A percentile compares a stretch with the other conserved stretches of the same genome.
These are phyloP conservation scores for Trichoderma citrinoviride DNA, from an alignment of 2,329 filamentous ascomycete genomes.

Conservation along the genomic window DNA sequence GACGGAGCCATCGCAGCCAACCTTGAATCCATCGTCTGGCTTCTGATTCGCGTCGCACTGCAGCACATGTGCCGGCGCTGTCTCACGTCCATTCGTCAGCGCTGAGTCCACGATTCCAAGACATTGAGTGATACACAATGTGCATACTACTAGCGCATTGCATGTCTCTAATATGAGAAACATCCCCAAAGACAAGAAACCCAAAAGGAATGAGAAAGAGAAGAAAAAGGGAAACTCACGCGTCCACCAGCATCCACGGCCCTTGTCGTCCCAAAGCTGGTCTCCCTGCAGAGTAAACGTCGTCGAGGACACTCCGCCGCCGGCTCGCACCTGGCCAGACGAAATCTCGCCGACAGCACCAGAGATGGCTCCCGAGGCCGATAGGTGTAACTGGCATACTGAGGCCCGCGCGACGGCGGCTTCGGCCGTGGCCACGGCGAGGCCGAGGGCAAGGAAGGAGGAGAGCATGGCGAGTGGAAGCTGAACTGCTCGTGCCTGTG, in stretches of 20 bases:
- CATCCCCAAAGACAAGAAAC: background rate
- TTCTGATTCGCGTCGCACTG: constrained; percentile 58
- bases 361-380: constrained; percentile 46
- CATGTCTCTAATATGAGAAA: background rate
- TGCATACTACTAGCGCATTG: too few relatives aligned
- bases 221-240: constrained; percentile 39
- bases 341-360: constrained; percentile 58
- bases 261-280: constrained; percentile 54
- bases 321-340: constrained; percentile 57
- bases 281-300: constrained; percentile 55
- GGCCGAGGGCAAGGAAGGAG: constrained; percentile 22
- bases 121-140: too few relatives aligned
- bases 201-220: background rate
- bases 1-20: constrained; percentile 52
- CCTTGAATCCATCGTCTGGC: constrained; percentile 54
- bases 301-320: constrained; percentile 45
- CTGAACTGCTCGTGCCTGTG: background rate
- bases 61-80: constrained; percentile 55
- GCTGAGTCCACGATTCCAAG: constrained; percentile 7
- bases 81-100: constrained; percentile 14
- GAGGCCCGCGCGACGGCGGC: constrained; percentile 22
- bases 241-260: constrained; percentile 63
- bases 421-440: constrained; percentile 24
- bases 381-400: constrained; percentile 46
- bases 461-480: constrained; percentile 20